Conservation (phyloP, 2,329 filamentous ascomycete genomes). For the Aurifilum marmelostoma region DNA sequence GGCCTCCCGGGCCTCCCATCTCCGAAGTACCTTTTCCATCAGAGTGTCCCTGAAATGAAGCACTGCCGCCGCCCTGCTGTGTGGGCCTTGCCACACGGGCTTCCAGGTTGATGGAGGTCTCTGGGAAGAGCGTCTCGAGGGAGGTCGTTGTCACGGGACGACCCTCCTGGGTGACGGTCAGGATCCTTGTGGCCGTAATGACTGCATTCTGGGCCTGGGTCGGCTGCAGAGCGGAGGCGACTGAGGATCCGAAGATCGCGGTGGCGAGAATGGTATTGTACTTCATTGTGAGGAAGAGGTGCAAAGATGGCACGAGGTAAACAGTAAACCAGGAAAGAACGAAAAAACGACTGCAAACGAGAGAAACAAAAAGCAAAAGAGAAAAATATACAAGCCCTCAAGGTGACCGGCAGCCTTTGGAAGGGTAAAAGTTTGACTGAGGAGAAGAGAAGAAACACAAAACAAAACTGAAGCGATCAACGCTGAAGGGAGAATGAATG, state of each 20-base stretch:
- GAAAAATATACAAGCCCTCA: neutral
- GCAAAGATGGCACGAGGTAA: neutral
- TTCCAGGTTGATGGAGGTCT: neutral
- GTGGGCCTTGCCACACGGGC: neutral
- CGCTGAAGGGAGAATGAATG: constrained; percentile 1
- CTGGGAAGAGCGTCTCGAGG: neutral
- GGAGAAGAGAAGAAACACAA: neutral
- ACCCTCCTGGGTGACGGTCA: constrained; percentile 5
- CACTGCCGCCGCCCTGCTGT: neutral
- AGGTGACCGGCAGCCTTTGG: constrained; percentile 5
- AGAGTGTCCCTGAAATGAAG: neutral
- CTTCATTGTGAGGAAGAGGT: constrained; percentile 9
- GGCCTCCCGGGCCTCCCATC: neutral
- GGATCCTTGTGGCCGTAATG: neutral
- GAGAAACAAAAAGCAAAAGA: neutral
- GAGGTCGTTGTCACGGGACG: neutral
- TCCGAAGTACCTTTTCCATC: neutral
- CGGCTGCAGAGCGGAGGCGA: neutral
- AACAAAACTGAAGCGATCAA: constrained; percentile 8
- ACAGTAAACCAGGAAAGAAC: neutral
- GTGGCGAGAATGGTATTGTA: constrained; percentile 1
- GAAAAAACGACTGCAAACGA: neutral
- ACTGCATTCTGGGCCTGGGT: neutral
- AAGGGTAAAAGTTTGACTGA: neutral
- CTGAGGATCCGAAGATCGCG: constrained; percentile 7